Percentiles rank a stretch among this genome's conserved stretches.
Conservation (phyloP, 371 early-diverging fungal genomes). For the Mortierella sp. region DNA sequence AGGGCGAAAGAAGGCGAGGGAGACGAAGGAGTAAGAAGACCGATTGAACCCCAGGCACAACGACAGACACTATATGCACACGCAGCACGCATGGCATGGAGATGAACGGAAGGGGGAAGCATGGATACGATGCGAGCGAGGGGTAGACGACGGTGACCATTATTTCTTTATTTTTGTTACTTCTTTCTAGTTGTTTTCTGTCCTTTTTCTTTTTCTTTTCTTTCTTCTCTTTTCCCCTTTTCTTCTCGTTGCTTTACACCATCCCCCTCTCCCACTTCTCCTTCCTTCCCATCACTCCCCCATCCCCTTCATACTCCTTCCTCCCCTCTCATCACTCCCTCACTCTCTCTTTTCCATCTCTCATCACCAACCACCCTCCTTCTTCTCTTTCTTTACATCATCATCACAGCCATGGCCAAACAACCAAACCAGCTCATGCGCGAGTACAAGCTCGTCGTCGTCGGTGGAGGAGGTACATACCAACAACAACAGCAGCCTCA, state of each 20-base stretch:
- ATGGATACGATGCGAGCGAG: not conserved
- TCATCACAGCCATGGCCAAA: conserved; percentile 29
- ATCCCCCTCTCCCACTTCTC: not conserved
- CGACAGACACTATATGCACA: no score
- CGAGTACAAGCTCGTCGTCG: conserved; percentile 87
- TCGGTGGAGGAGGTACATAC: conserved; percentile 90
- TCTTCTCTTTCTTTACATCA: not conserved
- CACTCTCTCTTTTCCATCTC: not conserved
- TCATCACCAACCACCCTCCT: not conserved
- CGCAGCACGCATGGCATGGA: no score
- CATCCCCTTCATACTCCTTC: not conserved
- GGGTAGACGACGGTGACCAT: not conserved
- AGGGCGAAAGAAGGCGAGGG: no score
- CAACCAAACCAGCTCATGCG: conserved; percentile 60
- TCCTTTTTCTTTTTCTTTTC: not conserved
- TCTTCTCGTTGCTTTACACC: conserved; percentile 6
- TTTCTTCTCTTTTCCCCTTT: not conserved
- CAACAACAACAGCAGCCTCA: no score
- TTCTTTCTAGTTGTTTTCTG: not conserved
- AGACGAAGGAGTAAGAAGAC: no score
- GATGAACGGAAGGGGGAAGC: not conserved
- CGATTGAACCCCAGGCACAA: no score
- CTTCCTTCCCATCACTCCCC: not conserved
- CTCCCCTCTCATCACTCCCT: not conserved
- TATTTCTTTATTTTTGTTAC: not conserved